Evolutionary conservation across 2,329 filamentous ascomycete genomes (phyloP), one percentile per base, ranked within the genome.

Genomic region (Calonectria multiphialidica): DNA sequence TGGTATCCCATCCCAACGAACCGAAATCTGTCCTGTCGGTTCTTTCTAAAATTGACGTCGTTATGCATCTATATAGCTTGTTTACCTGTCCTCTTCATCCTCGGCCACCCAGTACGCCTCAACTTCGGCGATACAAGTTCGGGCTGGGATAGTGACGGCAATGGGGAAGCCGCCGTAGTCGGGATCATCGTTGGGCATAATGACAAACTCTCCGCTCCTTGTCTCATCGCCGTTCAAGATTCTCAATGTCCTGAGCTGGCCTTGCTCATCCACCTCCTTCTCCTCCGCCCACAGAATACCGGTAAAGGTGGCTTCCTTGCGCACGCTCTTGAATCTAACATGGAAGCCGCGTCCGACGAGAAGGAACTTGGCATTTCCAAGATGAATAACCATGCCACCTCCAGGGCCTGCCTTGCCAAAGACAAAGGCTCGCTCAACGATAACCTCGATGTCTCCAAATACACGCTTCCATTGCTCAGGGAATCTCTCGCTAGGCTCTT

Each of bases 161-260:
- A 90, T 90, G 0, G 88, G 88, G 70, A 90, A 90, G 0, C 87
- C 87, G 1, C 88, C 89, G 76, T 90, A 90, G 72, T 90, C 88
- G 0, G 88, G 88, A 40, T 89, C 83, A 40, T 89, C 87, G 70
- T 86, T 88, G 1, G 88, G 89, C 89, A 91, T 91, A 74, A 90
- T 88, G 21, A 84, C 77, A 59, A 84, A 87, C 57, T 81, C 80
- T 1, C 88, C 88, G 74, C 81, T 82, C 49, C 84, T 78, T 1
- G 84, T 86, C 78, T 86, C 84, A 66, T 86, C 84, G 10, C 84
- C 84, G 42, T 86, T 85, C 4, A 86, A 44, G 0, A 81, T 74
- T 13, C 83, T 74, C 45, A 81, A 53, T 12, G 83, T 85, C 59
- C 61, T 53, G n/a, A 86, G 68, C 21, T 80, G 63, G 0, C 83